Conservation (phyloP, 495 filamentous ascomycete species). For the Penicillium macrosclerotiorum region DNA sequence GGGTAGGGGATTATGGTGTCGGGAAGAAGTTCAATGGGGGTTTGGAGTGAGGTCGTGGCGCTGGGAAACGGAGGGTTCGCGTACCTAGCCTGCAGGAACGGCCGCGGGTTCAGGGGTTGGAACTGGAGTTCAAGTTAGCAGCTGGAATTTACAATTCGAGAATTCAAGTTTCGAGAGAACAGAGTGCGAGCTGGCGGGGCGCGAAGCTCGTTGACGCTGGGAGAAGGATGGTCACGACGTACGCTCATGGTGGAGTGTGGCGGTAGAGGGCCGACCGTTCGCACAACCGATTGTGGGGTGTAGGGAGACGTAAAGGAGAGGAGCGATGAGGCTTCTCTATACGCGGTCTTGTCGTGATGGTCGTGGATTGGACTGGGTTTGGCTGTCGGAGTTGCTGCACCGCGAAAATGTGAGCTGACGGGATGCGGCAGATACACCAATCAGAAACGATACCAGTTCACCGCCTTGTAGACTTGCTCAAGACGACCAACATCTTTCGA, state of each 20-base stretch:
- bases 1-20: too few species aligned
- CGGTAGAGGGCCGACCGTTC: not conserved
- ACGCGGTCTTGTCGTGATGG: slow-evolving; percentile 11
- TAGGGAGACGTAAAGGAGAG: slow-evolving; percentile 4
- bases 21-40: not conserved
- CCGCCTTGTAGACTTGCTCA: slow-evolving; percentile 21
- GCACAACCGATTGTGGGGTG: not conserved
- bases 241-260: slow-evolving; percentile 39
- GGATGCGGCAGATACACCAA: slow-evolving; percentile 24
- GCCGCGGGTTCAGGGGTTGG: slow-evolving; percentile 86
- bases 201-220: slow-evolving; percentile 14
- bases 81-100: slow-evolving; percentile 84
- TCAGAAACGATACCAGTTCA: slow-evolving; percentile 15
- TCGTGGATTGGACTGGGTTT: slow-evolving; percentile 11
- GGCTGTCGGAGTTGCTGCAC: slow-evolving; percentile 15
- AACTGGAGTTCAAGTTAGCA: slow-evolving; percentile 48
- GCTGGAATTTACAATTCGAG: not conserved
- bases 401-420: slow-evolving; percentile 40
- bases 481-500: not conserved
- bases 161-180: too few species aligned
- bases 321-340: slow-evolving; percentile 10
- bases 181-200: not conserved
- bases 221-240: slow-evolving; percentile 15
- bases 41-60: not conserved
- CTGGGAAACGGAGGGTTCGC: slow-evolving; percentile 20